Percentiles rank a stretch among this genome's conserved stretches.
Evolutionary conservation across 805 yeast genomes (phyloP).

Genomic region (Lipomyces starkeyi): DNA sequence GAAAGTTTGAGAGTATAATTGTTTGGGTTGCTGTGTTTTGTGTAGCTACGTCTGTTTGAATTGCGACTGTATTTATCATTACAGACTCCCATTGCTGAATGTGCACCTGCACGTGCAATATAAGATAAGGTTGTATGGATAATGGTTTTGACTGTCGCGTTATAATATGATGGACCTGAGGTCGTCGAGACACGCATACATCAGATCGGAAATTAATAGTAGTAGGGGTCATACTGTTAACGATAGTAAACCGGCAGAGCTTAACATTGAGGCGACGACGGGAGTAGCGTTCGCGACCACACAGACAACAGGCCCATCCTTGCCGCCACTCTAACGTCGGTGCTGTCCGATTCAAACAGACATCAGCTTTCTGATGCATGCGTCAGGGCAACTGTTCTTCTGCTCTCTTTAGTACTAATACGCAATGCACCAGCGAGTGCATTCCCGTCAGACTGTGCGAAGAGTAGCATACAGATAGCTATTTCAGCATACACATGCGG

Average conservation of each 20-base stretch:
- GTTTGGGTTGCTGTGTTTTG: background rate
- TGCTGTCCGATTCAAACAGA: background rate
- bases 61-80: background rate
- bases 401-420: background rate
- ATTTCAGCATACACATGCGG: no score
- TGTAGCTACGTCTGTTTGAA: background rate
- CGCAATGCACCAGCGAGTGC: background rate
- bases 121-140: background rate
- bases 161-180: background rate
- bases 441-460: no score
- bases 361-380: no score
- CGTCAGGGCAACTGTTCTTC: background rate
- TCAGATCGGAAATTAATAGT: background rate
- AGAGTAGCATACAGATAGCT: no score
- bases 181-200: background rate
- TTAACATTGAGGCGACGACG: no score
- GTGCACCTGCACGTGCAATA: background rate
- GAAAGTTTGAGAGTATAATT: background rate
- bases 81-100: background rate
- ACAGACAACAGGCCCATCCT: background rate
- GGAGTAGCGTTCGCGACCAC: no score
- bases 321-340: background rate
- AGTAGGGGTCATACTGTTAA: background rate
- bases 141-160: no score
- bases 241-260: background rate